These are phyloP conservation scores for Panaeolus cyanescens DNA, from an alignment of 768 basidiomycete species.

Conservation along the genomic window DNA sequence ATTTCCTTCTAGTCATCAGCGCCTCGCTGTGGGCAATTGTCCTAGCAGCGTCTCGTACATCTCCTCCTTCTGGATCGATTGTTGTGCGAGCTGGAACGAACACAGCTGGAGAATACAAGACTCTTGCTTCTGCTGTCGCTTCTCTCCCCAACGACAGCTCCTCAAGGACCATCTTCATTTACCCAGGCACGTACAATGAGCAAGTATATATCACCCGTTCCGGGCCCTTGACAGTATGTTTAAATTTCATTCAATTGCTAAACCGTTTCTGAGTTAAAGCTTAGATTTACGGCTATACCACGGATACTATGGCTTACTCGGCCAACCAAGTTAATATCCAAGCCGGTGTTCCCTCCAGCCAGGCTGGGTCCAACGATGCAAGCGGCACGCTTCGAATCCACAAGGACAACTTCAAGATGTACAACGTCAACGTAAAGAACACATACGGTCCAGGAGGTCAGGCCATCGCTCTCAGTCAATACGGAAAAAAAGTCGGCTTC, in stretches of 20 bases:
- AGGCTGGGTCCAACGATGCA: constrained; percentile 46
- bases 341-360: constrained; percentile 32
- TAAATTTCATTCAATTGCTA: no score
- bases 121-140: constrained; percentile 40
- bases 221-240: constrained; percentile 41
- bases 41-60: constrained; percentile 33
- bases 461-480: constrained; percentile 52
- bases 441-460: constrained; percentile 45
- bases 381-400: constrained; percentile 51
- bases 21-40: neutral
- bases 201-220: constrained; percentile 44
- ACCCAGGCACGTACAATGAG: constrained; percentile 46
- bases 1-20: neutral
- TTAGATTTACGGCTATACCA: neutral
- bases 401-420: constrained; percentile 48
- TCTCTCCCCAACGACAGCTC: constrained; percentile 42
- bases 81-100: constrained; percentile 42
- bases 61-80: constrained; percentile 43
- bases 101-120: constrained; percentile 40
- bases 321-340: constrained; percentile 41
- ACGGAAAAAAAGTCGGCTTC: constrained; percentile 44
- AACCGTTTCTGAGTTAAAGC: no score
- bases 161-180: constrained; percentile 44
- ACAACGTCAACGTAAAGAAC: constrained; percentile 53
- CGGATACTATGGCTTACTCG: constrained; percentile 36